Evolutionary conservation across 495 filamentous ascomycete genomes (phyloP), one percentile per base, ranked within the genome.

Genomic region (Xylaria bambusicola): DNA sequence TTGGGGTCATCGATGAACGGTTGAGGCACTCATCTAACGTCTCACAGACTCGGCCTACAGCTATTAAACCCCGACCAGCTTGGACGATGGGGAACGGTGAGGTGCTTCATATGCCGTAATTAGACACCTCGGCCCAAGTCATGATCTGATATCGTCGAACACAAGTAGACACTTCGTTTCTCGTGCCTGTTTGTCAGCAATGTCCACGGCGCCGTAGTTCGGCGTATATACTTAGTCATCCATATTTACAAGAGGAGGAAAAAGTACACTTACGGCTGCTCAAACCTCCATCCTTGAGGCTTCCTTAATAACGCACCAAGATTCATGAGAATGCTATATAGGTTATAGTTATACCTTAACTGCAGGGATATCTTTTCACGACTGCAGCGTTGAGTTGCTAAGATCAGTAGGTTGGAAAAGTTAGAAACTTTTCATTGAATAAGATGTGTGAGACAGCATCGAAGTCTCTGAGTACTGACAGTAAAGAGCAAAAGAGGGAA

Each of bases 211-310:
- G 29, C 24, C 2, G 20, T 49, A 17, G 26, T 27, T 49, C 2
- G 46, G 20, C 26, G 12, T 49, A 24, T 29, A 15, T 27, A 26
- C 17, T 81, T 70, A 17, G 88, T 91, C 84, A 93, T 86, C 17
- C 90, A 90, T 60, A 93, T 92, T 57, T 93, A 90, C 8, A 92
- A 67, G 27, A 96, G 84, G 15, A 89, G 69, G 21, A 95, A n/a
- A n/a, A n/a, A n/a, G n/a, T n/a, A n/a, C n/a, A n/a, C n/a, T n/a
- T n/a, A n/a, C n/a, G n/a, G n/a, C n/a, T n/a, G n/a, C n/a, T n/a
- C n/a, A n/a, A n/a, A n/a, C n/a, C n/a, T n/a, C n/a, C n/a, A n/a
- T n/a, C n/a, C n/a, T n/a, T n/a, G n/a, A n/a, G n/a, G n/a, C n/a
- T n/a, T n/a, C n/a, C n/a, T n/a, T n/a, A n/a, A n/a, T n/a, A n/a